These are phyloP conservation scores for Trypethelium eluteriae DNA, from an alignment of 495 filamentous ascomycete species.

Conservation along the genomic window DNA sequence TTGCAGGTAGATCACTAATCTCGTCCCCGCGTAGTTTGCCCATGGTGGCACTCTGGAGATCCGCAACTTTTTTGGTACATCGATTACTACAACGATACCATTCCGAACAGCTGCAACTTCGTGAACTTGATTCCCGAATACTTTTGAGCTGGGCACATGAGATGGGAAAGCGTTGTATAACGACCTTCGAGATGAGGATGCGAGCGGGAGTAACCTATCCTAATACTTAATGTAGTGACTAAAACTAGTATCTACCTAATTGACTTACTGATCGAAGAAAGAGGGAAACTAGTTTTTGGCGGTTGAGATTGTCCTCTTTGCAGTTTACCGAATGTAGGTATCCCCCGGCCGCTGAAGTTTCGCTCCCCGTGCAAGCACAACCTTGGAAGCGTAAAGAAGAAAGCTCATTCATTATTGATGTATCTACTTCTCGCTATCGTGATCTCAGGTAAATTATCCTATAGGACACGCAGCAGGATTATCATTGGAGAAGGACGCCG, in stretches of 20 bases:
- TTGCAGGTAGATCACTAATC: neutral
- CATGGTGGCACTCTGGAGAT: constrained; percentile 48
- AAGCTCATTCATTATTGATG: too few species aligned
- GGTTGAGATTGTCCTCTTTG: neutral
- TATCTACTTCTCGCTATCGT: too few species aligned
- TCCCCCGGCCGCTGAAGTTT: neutral
- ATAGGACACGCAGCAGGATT: too few species aligned
- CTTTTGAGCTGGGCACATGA: constrained; percentile 7
- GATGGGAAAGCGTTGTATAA: neutral
- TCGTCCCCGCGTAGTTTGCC: constrained; percentile 38
- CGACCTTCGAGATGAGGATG: neutral
- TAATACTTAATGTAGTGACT: neutral
- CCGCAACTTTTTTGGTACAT: constrained; percentile 49
- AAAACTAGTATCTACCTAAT: neutral
- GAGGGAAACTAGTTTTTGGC: too few species aligned
- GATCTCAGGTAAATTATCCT: too few species aligned
- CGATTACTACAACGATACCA: constrained; percentile 25
- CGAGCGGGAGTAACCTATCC: neutral
- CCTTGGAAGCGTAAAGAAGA: too few species aligned
- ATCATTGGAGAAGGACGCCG: too few species aligned
- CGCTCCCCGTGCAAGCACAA: too few species aligned
- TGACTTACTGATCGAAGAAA: neutral
- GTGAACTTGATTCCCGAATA: constrained; percentile 34
- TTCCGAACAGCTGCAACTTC: constrained; percentile 43
- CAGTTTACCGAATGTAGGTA: neutral